Evolutionary conservation across 2,329 filamentous ascomycete species (phyloP).

Genomic region (Pseudogymnoascus sp.): DNA sequence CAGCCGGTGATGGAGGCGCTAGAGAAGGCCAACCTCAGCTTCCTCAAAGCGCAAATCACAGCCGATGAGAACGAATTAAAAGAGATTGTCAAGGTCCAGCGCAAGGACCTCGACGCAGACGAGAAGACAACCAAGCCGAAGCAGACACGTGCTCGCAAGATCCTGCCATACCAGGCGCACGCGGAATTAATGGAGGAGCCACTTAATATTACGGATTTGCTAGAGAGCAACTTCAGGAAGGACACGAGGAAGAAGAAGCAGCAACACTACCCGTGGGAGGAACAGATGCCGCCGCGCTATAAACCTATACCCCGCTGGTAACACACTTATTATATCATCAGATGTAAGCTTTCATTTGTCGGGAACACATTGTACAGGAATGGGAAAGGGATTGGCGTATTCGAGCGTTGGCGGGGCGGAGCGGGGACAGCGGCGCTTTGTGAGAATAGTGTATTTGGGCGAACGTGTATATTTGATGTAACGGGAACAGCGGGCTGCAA

Average conservation of each 20-base stretch:
- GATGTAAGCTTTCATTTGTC: conserved; percentile 5
- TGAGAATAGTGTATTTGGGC: not conserved
- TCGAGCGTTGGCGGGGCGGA: not conserved
- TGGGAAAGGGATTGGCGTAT: conserved; percentile 1
- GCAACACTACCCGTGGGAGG: conserved; percentile 15
- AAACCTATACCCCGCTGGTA: conserved; percentile 2
- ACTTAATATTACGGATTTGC: conserved; percentile 16
- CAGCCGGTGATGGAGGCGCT: conserved; percentile 72
- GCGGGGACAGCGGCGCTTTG: not conserved
- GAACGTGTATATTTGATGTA: not conserved
- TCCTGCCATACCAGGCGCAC: conserved; percentile 21
- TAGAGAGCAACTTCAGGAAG: conserved; percentile 17
- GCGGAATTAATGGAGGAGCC: conserved; percentile 21
- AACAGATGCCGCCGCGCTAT: conserved; percentile 10
- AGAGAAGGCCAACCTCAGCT: conserved; percentile 44
- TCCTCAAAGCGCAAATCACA: conserved; percentile 79
- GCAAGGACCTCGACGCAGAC: not conserved
- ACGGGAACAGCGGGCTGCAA: not conserved
- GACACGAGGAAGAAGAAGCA: conserved; percentile 5
- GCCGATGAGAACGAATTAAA: conserved; percentile 64
- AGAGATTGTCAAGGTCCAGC: conserved; percentile 55
- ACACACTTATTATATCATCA: conserved; percentile 3
- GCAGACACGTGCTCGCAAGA: conserved; percentile 13
- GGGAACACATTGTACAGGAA: not conserved
- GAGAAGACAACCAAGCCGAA: conserved; percentile 14